Percentiles rank a stretch among this genome's conserved stretches.
These are phyloP conservation scores for Coix lacrymajobi DNA, from an alignment of 176 grass and related monocot species.

Conservation along the genomic window DNA sequence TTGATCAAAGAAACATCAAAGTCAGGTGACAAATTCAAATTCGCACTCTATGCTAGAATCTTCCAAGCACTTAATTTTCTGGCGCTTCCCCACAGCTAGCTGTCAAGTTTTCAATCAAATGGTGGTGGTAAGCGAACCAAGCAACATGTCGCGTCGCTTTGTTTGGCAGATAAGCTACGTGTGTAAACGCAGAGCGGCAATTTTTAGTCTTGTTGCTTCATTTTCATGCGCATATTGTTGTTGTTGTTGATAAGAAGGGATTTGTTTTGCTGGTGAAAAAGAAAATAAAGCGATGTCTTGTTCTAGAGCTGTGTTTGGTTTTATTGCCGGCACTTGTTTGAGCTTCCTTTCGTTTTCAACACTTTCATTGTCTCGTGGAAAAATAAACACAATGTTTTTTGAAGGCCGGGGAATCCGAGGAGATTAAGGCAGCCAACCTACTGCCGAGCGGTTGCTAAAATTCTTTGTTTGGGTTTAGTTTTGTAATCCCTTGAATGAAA, in stretches of 20 bases:
- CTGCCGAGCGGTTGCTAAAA: too few relatives aligned
- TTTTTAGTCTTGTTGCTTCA: conserved; percentile 12
- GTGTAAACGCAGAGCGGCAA: conserved; percentile 1
- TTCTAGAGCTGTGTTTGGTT: conserved; percentile 26
- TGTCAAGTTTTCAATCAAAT: conserved; percentile 12
- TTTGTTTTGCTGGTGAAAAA: conserved; percentile 4
- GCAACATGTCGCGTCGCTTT: conserved; percentile 10
- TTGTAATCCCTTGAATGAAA: conserved; percentile 10
- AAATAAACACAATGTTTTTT: not conserved
- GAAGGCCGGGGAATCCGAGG: not conserved
- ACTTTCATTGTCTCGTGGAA: conserved; percentile 25
- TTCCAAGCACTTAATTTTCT: conserved; percentile 27
- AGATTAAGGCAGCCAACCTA: conserved; percentile 27
- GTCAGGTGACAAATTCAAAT: conserved; percentile 17
- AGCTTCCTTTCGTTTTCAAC: conserved; percentile 31
- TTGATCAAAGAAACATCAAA: conserved; percentile 1
- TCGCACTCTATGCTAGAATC: not conserved
- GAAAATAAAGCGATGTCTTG: conserved; percentile 14
- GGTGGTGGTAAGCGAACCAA: not conserved
- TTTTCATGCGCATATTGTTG: conserved; percentile 40
- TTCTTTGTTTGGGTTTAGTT: not conserved
- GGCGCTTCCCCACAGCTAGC: not conserved
- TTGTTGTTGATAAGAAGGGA: conserved; percentile 37
- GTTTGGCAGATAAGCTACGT: conserved; percentile 1
- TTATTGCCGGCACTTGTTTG: conserved; percentile 12